Evolutionary conservation across 495 filamentous ascomycete genomes (phyloP), one percentile per base, ranked within the genome.

Genomic region (Neurospora intermedia): DNA sequence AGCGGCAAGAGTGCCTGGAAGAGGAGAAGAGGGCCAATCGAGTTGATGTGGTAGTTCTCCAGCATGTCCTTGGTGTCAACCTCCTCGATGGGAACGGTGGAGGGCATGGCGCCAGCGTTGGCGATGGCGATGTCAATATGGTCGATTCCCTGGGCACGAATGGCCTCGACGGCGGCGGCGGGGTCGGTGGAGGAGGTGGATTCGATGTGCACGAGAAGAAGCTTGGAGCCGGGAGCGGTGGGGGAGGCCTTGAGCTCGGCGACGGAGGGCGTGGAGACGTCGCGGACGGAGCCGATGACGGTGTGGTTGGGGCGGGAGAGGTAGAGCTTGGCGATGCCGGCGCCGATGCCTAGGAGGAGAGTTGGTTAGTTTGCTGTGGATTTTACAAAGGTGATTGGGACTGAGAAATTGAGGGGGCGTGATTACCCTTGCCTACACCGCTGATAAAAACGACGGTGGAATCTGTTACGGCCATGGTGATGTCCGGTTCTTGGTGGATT

Each of bases 211-310:
- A 77, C 76, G n/a, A 79, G 45, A 13, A 78, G 42, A 2, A 79
- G 72, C 40, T 69, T 69, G 38, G 74, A 77, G 16, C 75, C 78
- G 16, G 43, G 18, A 6, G 69, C 72, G 2, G 38, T 13, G n/a
- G 74, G 23, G 15, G 71, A 72, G 20, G 66, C 70, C 27, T 76
- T 70, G 43, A 81, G 71, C 42, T 74, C 72, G 10, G 69, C 41
- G 15, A 76, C 74, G 46, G 73, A 27, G 10, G 71, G 45, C 16
- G 73, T 46, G 18, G 69, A 66, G 10, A 72, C 43, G 42, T 76
- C 54, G 15, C 78, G 78, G 23, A 78, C 69, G 74, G 69, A 76
- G 9, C 77, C 79, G 42, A 81, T 77, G 2, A 81, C 79, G 70
- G 70, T 77, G 69, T 81, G 76, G 40, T 76, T 73, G 6, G 78